Conservation (phyloP, 768 basidiomycete genomes). For the Kwoniella mangroviensis region DNA sequence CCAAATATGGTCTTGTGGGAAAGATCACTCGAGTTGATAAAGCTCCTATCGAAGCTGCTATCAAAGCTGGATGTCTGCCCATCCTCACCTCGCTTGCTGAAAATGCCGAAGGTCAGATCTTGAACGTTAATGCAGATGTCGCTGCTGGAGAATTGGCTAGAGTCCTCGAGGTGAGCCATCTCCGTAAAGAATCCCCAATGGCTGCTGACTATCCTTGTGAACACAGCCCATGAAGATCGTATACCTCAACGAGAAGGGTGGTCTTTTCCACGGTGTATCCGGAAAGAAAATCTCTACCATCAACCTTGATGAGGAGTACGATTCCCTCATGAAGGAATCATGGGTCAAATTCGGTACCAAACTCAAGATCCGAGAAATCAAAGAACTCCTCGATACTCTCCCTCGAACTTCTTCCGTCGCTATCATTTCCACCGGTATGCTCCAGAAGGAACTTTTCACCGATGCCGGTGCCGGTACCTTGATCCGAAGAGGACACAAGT, state of each 20-base stretch:
- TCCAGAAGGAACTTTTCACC: constrained; percentile 98
- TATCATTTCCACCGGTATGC: constrained; percentile 87
- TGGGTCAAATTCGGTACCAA: constrained; percentile 99
- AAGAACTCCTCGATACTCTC: constrained; percentile 96
- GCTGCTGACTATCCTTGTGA: neutral
- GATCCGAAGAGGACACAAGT: constrained; percentile 96
- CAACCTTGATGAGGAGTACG: constrained; percentile 99
- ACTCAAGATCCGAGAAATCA: constrained; percentile 98
- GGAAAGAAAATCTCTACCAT: constrained; percentile 95
- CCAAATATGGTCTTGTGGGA: constrained; percentile 93
- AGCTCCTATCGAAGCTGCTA: constrained; percentile 93
- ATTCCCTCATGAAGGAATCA: constrained; percentile 91
- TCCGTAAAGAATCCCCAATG: neutral
- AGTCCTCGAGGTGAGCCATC: constrained; percentile 72
- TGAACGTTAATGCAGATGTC: constrained; percentile 98
- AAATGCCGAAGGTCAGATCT: constrained; percentile 92
- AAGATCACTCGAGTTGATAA: constrained; percentile 95
- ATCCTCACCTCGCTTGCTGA: constrained; percentile 95
- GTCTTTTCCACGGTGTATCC: constrained; percentile 94
- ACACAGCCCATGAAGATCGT: constrained; percentile 88
- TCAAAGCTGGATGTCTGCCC: constrained; percentile 92
- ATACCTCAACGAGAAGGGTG: constrained; percentile 97
- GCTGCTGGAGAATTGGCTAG: constrained; percentile 97
- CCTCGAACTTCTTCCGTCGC: constrained; percentile 98
- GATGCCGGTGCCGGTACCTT: constrained; percentile 97